phyloP scores from a whole-genome alignment of 2,329 filamentous ascomycete genomes.

The Juglanconis sp. region DNA sequence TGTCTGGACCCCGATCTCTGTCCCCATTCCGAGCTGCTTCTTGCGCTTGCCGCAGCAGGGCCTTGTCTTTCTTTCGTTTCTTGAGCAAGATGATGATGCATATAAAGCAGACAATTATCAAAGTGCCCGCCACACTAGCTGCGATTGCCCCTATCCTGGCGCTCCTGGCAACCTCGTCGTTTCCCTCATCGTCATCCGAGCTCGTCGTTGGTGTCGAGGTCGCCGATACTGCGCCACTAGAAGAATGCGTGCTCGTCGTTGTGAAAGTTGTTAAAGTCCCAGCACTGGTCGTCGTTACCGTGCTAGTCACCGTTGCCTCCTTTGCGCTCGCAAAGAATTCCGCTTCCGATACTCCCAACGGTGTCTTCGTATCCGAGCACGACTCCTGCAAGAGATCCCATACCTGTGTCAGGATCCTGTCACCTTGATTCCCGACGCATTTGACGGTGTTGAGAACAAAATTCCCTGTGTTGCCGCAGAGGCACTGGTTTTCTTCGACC shows the following conservation, averaged over 20 bases:
- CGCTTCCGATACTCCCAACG: constrained; percentile 3
- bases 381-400: constrained; percentile 6
- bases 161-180: not conserved
- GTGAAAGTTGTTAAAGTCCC: constrained; percentile 7
- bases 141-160: constrained; percentile 12
- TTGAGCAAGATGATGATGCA: constrained; percentile 11
- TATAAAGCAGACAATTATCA: constrained; percentile 5
- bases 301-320: not conserved
- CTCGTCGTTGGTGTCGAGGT: not conserved
- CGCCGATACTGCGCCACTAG: not conserved
- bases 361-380: constrained; percentile 10
- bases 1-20: not conserved
- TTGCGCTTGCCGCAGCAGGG: constrained; percentile 1
- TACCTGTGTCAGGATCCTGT: not conserved
- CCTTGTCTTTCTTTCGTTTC: constrained; percentile 11
- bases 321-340: not conserved
- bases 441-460: constrained; percentile 46
- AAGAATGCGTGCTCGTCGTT: constrained; percentile 3
- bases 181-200: not conserved
- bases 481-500: constrained; percentile 42
- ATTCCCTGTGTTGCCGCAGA: constrained; percentile 46
- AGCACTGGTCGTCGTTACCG: constrained; percentile 9
- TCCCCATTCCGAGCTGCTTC: not conserved
- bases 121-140: constrained; percentile 6
- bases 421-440: constrained; percentile 36